phyloP scores from a whole-genome alignment of 768 basidiomycete species.

The Russula sp. region DNA sequence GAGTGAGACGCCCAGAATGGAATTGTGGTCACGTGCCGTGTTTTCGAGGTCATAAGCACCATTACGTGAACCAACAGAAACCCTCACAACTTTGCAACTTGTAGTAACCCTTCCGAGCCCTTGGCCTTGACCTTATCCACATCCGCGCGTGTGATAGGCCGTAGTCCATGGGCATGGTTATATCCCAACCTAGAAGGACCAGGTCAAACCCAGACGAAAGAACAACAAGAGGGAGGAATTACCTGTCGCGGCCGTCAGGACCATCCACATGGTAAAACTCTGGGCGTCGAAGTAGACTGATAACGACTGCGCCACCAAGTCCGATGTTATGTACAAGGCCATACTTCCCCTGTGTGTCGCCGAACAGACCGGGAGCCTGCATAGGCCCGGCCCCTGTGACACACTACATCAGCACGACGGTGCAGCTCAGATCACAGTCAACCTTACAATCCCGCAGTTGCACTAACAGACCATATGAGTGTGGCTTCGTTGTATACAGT shows the following conservation, averaged over 20 bases:
- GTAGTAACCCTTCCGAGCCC: slow-evolving; percentile 43
- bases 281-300: slow-evolving; percentile 68
- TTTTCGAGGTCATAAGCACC: too few relatives aligned
- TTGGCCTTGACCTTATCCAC: slow-evolving; percentile 73
- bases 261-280: slow-evolving; percentile 70
- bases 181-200: slow-evolving; percentile 54
- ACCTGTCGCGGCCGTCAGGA: slow-evolving; percentile 62
- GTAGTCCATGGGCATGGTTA: slow-evolving; percentile 68
- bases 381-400: slow-evolving; percentile 72
- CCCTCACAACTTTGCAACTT: slow-evolving; percentile 37
- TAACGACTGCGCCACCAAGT: slow-evolving; percentile 73
- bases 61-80: too few relatives aligned
- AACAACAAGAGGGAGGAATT: neutral
- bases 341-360: slow-evolving; percentile 69
- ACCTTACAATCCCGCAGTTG: slow-evolving; percentile 62
- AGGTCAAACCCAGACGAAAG: neutral
- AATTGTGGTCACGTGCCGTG: too few relatives aligned
- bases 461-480: slow-evolving; percentile 38
- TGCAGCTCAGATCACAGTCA: neutral
- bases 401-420: neutral
- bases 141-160: slow-evolving; percentile 54
- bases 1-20: too few relatives aligned
- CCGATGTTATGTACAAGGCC: slow-evolving; percentile 83
- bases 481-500: neutral
- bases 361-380: slow-evolving; percentile 70